Base-by-base conservation (phyloP, 176 grass and related monocot genomes). In the Saccharum spontaneum region DNA sequence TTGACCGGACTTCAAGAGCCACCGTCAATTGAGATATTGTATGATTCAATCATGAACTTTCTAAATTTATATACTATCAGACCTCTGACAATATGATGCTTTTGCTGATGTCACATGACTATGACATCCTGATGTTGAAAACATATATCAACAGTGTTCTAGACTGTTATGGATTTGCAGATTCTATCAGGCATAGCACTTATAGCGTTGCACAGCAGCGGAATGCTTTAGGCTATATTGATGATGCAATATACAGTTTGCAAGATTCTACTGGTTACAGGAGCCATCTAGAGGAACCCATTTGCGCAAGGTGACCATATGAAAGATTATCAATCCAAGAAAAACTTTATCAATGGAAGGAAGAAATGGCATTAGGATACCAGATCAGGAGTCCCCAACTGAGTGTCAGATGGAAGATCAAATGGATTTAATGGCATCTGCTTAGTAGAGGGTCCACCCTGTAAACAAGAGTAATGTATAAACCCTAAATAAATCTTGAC, bases 381-480 rank as follows among this genome's bases (percentile, higher is more conserved):
- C 91, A 81, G 67, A 90, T 77, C 44, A 70, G 76, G 80, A 83
- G 83, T 71, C 77, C 83, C 83, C 11, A n/a, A 69, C 61, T 90
- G 83, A 59, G 76, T 67, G 36, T 84, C 87, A 92, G 84, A 90
- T 60, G 93, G 87, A 80, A 92, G 65, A 81, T 92, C 89, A 83
- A 98, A 98, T 78, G 93, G 91, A 89, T 98, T 98, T 79, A 79
- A 81, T 75, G 88, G 46, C 57, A 77, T 71, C 54, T 84, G 54
- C 68, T 86, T 76, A 52, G 50, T 18, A 86, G 39, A 85, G 36
- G 48, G 22, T 86, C 39, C 83, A 67, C 48, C 92, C 93, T 94
- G 85, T 71, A 78, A 79, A 88, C 71, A 33, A 73, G 6, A 75
- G 59, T 23, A 50, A 66, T 23, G 60, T 48, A 38, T 20, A 81